phyloP scores from a whole-genome alignment of 176 grass and related monocot genomes.

The Areca catechu region DNA sequence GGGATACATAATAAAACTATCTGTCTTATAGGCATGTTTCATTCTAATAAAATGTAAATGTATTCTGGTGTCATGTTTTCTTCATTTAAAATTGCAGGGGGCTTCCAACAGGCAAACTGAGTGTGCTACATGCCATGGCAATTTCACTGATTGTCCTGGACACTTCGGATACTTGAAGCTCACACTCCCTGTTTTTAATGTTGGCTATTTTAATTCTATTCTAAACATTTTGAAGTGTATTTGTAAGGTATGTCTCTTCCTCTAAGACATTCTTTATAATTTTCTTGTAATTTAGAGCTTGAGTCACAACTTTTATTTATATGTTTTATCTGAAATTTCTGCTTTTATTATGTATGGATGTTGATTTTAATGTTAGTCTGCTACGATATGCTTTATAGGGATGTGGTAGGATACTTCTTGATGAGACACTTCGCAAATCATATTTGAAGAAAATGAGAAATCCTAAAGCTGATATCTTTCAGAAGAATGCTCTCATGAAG shows the following conservation, averaged over 20 bases:
- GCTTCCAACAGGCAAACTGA: slow-evolving; percentile 38
- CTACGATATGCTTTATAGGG: slow-evolving; percentile 27
- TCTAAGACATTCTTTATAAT: neutral
- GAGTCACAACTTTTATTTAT: too few species aligned
- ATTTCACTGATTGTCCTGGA: slow-evolving; percentile 63
- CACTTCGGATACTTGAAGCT: slow-evolving; percentile 94
- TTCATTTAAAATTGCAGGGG: slow-evolving; percentile 44
- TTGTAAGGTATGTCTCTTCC: slow-evolving; percentile 65
- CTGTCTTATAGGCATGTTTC: too few species aligned
- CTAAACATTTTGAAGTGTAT: slow-evolving; percentile 90
- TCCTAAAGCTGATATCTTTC: slow-evolving; percentile 45
- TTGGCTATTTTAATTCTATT: slow-evolving; percentile 66
- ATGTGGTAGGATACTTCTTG: slow-evolving; percentile 74
- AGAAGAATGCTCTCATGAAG: slow-evolving; percentile 57
- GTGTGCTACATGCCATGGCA: slow-evolving; percentile 71
- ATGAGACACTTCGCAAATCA: slow-evolving; percentile 43
- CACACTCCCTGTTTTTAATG: slow-evolving; percentile 77
- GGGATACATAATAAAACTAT: too few species aligned
- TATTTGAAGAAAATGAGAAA: slow-evolving; percentile 91
- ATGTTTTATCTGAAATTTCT: too few species aligned
- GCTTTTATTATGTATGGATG: neutral
- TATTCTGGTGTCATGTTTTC: too few species aligned
- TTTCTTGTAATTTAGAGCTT: neutral
- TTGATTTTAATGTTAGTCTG: slow-evolving; percentile 5
- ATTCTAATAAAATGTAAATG: too few species aligned